These are phyloP conservation scores for Mycena epipterygia DNA, from an alignment of 768 basidiomycete genomes.

Conservation along the genomic window DNA sequence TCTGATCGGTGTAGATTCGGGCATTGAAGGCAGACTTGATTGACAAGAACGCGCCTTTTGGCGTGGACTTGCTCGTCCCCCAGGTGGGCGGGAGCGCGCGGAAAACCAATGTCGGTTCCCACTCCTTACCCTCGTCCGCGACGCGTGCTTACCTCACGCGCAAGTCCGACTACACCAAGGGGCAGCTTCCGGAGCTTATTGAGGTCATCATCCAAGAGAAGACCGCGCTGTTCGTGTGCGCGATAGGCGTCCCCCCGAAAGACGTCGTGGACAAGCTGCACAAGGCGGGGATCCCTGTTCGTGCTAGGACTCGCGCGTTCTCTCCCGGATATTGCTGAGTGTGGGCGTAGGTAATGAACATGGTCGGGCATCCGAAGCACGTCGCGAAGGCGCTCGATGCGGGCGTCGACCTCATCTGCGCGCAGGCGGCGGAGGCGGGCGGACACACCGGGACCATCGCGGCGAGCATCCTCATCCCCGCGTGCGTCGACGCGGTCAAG, in stretches of 20 bases:
- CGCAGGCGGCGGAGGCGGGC: constrained; percentile 94
- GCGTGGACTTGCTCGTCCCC: constrained; percentile 92
- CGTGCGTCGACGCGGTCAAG: constrained; percentile 87
- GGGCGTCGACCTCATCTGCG: constrained; percentile 94
- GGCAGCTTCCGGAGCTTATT: constrained; percentile 85
- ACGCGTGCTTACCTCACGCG: background rate
- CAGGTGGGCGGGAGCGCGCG: constrained; percentile 89
- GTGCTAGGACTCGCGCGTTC: background rate
- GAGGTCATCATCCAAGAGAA: constrained; percentile 95
- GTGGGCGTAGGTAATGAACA: constrained; percentile 58
- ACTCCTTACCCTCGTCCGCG: background rate
- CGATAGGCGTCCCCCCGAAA: constrained; percentile 89
- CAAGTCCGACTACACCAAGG: constrained; percentile 89
- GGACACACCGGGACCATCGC: constrained; percentile 90
- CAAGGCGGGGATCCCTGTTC: constrained; percentile 77
- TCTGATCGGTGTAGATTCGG: constrained; percentile 76
- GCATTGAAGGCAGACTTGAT: constrained; percentile 79
- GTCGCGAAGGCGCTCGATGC: constrained; percentile 83
- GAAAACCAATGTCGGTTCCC: constrained; percentile 83
- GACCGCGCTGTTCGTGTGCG: constrained; percentile 89
- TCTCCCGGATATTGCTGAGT: background rate
- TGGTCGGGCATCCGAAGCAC: constrained; percentile 97
- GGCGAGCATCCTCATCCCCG: constrained; percentile 90
- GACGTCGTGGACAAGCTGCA: constrained; percentile 87
- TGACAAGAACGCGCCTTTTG: constrained; percentile 86